Evolutionary conservation across 129 eudicot genomes (phyloP).

Genomic region (Silybum marianum): DNA sequence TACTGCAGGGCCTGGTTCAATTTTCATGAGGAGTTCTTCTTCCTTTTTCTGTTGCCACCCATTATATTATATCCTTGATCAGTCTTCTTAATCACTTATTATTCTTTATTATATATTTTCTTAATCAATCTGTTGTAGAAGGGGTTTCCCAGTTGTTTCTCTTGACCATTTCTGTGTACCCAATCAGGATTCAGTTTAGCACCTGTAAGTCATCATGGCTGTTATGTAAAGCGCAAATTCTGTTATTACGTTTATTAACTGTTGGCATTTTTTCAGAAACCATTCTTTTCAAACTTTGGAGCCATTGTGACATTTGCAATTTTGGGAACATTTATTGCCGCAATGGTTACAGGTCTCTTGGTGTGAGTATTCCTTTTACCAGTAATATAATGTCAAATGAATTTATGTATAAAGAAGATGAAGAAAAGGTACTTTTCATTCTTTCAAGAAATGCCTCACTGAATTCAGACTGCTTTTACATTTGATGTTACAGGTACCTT

Average conservation of each 20-base stretch:
- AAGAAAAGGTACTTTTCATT: neutral
- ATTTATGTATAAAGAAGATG: neutral
- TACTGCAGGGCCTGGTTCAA: constrained; percentile 88
- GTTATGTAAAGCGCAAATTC: neutral
- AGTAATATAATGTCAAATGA: neutral
- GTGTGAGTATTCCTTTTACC: constrained; percentile 64
- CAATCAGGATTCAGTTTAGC: constrained; percentile 98
- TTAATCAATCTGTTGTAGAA: constrained; percentile 11
- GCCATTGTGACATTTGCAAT: constrained; percentile 95
- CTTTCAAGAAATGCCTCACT: constrained; percentile 14
- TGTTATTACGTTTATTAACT: neutral
- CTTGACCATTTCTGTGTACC: constrained; percentile 72
- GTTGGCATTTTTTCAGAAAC: constrained; percentile 68
- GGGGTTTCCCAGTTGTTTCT: constrained; percentile 35
- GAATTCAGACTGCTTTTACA: constrained; percentile 12
- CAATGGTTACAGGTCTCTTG: constrained; percentile 84
- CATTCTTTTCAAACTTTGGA: constrained; percentile 98
- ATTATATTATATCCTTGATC: constrained; percentile 96
- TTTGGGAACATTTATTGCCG: constrained; percentile 85
- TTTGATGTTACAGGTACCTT: constrained; percentile 62
- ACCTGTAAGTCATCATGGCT: constrained; percentile 67
- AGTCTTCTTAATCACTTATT: constrained; percentile 8
- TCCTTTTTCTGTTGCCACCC: constrained; percentile 92
- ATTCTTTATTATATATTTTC: neutral
- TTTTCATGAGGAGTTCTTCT: constrained; percentile 98